Evolutionary conservation across 768 basidiomycete genomes (phyloP).

Genomic region (Hygrocybe punicea): DNA sequence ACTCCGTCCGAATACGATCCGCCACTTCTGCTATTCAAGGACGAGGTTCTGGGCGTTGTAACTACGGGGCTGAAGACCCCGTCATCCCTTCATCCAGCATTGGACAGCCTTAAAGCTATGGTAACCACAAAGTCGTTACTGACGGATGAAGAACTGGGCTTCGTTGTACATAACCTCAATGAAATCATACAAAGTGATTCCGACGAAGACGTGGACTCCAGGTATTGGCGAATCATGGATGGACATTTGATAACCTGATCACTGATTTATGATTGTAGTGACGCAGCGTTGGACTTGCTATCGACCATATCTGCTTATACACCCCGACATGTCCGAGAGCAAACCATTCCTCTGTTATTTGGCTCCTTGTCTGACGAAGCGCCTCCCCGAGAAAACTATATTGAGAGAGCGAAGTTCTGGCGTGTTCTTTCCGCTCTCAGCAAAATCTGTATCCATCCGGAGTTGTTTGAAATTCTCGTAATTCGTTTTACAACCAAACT

Average conservation of each 20-base stretch:
- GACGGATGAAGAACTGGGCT: slow-evolving; percentile 69
- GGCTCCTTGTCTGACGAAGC: slow-evolving; percentile 65
- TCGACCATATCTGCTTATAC: slow-evolving; percentile 55
- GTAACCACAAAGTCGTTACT: slow-evolving; percentile 63
- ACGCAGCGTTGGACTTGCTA: slow-evolving; percentile 60
- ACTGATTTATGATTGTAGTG: slow-evolving; percentile 36
- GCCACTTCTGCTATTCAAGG: slow-evolving; percentile 62
- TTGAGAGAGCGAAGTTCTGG: slow-evolving; percentile 63
- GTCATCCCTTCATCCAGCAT: slow-evolving; percentile 52
- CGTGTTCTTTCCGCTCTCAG: slow-evolving; percentile 65
- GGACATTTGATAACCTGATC: neutral
- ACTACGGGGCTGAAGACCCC: slow-evolving; percentile 54
- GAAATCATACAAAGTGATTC: slow-evolving; percentile 57
- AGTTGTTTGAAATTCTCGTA: slow-evolving; percentile 82
- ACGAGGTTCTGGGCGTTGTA: slow-evolving; percentile 66
- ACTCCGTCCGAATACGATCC: slow-evolving; percentile 26
- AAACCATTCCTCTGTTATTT: slow-evolving; percentile 81
- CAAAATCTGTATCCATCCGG: slow-evolving; percentile 65
- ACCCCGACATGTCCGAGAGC: slow-evolving; percentile 63
- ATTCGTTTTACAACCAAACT: slow-evolving; percentile 75
- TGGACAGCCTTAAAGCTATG: slow-evolving; percentile 64
- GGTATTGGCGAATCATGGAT: slow-evolving; percentile 31
- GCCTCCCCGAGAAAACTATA: slow-evolving; percentile 50
- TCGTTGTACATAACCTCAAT: slow-evolving; percentile 71
- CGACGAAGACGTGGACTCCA: slow-evolving; percentile 54